Conservation (phyloP, 495 filamentous ascomycete species). For the Podospora anserina region DNA sequence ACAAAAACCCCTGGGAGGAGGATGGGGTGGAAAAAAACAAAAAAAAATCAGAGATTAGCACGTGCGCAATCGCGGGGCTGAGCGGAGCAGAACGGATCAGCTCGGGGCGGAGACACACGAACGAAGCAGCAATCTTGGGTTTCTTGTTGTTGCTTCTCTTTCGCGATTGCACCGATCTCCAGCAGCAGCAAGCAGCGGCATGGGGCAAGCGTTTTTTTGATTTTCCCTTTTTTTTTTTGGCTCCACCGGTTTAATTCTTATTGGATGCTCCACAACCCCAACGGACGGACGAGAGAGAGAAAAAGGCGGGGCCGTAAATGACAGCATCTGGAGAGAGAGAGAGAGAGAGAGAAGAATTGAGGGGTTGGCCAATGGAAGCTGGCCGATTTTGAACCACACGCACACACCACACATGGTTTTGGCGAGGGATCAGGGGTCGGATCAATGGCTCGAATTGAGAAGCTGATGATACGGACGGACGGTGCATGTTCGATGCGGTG, state of each 20-base stretch:
- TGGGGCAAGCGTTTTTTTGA: too few species aligned
- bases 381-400: background rate
- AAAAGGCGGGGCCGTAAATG: background rate
- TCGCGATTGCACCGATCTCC: background rate
- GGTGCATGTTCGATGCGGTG: background rate
- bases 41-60: background rate
- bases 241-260: background rate
- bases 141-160: background rate
- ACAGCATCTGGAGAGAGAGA: background rate
- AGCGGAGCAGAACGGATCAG: background rate
- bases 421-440: background rate
- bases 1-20: background rate
- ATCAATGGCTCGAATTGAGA: constrained; percentile 4
- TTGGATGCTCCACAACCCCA: background rate
- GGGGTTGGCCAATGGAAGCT: background rate
- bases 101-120: background rate
- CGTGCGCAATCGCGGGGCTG: background rate
- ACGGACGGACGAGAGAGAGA: background rate
- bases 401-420: background rate
- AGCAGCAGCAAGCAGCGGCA: background rate
- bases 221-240: background rate
- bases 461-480: background rate
- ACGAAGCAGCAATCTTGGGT: background rate
- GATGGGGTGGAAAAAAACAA: background rate
- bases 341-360: background rate